These are phyloP conservation scores for Tylopilus plumbeoviolaceoides DNA, from an alignment of 768 basidiomycete genomes.

Conservation along the genomic window DNA sequence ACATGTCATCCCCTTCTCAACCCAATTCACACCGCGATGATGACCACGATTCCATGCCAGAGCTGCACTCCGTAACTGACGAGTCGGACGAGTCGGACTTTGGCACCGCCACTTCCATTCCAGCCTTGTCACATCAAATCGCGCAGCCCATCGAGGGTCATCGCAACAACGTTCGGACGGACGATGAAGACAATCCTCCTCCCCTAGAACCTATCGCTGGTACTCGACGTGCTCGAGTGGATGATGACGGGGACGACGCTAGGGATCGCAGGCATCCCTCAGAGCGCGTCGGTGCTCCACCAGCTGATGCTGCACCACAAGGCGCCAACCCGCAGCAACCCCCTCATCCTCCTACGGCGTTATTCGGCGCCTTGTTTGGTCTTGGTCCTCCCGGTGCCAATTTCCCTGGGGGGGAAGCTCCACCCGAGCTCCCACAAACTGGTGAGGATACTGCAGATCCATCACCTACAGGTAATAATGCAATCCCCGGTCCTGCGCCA, in stretches of 20 bases:
- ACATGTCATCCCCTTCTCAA: conserved; percentile 6
- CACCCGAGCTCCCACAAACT: conserved; percentile 22
- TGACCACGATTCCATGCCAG: conserved; percentile 41
- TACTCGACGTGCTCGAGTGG: conserved; percentile 52
- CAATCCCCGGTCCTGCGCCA: conserved; percentile 19
- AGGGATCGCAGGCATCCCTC: conserved; percentile 63
- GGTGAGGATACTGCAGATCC: conserved; percentile 27
- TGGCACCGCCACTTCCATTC: conserved; percentile 28
- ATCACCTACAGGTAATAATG: conserved; percentile 18
- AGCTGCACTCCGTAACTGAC: conserved; percentile 36
- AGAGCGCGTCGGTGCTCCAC: conserved; percentile 42
- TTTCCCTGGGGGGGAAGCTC: conserved; percentile 14
- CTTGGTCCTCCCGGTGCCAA: conserved; percentile 8
- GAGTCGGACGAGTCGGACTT: conserved; percentile 35
- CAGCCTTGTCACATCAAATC: conserved; percentile 20
- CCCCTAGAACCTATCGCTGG: conserved; percentile 30
- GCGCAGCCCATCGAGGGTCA: conserved; percentile 30
- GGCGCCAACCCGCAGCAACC: conserved; percentile 21
- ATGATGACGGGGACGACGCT: conserved; percentile 59
- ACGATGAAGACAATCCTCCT: conserved; percentile 30
- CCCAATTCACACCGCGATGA: conserved; percentile 18
- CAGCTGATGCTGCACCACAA: conserved; percentile 20
- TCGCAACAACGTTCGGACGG: conserved; percentile 26
- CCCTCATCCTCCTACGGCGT: conserved; percentile 12
- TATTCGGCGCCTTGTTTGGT: conserved; percentile 28